phyloP scores from a whole-genome alignment of 169 alveolate genomes.

The Eimeria necatrix region DNA sequence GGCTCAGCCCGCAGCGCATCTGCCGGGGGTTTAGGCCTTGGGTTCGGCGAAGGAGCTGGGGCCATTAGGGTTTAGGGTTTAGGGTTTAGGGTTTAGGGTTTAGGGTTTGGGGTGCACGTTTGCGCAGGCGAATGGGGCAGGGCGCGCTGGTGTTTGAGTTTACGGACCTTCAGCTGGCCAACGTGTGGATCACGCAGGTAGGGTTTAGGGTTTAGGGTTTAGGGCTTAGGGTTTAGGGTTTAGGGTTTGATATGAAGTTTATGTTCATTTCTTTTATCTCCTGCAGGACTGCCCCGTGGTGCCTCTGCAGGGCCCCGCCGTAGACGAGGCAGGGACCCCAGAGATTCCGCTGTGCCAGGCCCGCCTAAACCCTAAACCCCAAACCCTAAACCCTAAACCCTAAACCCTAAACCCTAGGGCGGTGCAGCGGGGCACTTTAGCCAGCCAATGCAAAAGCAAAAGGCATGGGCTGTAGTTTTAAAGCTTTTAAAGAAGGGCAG shows the following conservation, averaged over 20 bases:
- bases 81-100: neutral
- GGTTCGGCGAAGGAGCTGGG: neutral
- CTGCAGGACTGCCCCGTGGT: conserved; percentile 77
- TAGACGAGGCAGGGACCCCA: conserved; percentile 74
- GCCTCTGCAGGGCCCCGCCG: conserved; percentile 75
- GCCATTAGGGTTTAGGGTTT: no score
- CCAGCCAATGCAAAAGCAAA: no score
- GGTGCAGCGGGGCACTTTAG: no score
- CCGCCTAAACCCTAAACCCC: neutral
- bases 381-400: neutral
- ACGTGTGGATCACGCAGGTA: conserved; percentile 78
- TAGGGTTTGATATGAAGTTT: neutral
- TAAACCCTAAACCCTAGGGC: no score
- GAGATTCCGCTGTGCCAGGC: conserved; percentile 81
- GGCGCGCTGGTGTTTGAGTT: conserved; percentile 79
- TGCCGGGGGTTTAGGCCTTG: neutral
- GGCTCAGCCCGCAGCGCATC: neutral
- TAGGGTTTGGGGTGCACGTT: no score
- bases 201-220: conserved; percentile 4
- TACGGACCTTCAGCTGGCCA: conserved; percentile 56
- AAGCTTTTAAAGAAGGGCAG: no score
- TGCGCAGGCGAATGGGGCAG: conserved; percentile 69
- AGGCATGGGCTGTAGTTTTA: no score
- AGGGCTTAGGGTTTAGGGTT: conserved; percentile 54
- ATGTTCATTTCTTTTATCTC: neutral